These are phyloP conservation scores for Fusarium subglutinans DNA, from an alignment of 2,329 filamentous ascomycete species.

Conservation along the genomic window DNA sequence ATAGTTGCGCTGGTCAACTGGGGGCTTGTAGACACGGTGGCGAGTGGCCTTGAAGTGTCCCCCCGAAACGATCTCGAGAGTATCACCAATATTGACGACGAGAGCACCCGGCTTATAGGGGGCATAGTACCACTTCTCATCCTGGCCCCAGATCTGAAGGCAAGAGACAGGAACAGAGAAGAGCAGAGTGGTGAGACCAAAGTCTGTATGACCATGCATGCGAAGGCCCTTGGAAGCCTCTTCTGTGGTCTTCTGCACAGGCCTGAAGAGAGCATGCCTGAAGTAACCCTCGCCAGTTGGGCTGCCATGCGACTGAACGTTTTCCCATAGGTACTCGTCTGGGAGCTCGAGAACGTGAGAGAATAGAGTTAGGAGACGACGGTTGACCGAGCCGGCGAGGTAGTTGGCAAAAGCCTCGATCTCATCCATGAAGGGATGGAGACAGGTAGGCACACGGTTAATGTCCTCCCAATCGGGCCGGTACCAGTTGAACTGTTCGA, in stretches of 20 bases:
- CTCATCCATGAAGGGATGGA: slow-evolving; percentile 47
- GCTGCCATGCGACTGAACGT: slow-evolving; percentile 35
- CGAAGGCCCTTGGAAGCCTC: slow-evolving; percentile 33
- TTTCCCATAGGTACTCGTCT: slow-evolving; percentile 35
- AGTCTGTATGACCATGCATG: slow-evolving; percentile 33
- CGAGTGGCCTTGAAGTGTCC: slow-evolving; percentile 36
- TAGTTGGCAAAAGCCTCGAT: slow-evolving; percentile 31
- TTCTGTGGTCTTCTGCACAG: slow-evolving; percentile 28
- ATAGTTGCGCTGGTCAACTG: slow-evolving; percentile 39
- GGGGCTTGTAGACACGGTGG: slow-evolving; percentile 32
- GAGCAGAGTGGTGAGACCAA: slow-evolving; percentile 24
- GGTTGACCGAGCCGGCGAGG: slow-evolving; percentile 34
- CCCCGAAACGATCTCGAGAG: slow-evolving; percentile 29
- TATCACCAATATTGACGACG: slow-evolving; percentile 35
- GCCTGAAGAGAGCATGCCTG: slow-evolving; percentile 32
- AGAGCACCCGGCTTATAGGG: slow-evolving; percentile 35
- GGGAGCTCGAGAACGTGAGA: slow-evolving; percentile 33
- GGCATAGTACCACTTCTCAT: slow-evolving; percentile 36
- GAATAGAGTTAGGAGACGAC: slow-evolving; percentile 32
- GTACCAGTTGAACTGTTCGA: slow-evolving; percentile 66
- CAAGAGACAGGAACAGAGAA: slow-evolving; percentile 35
- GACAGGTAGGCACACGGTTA: slow-evolving; percentile 55
- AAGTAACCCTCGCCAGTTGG: slow-evolving; percentile 36
- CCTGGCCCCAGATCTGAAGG: slow-evolving; percentile 33
- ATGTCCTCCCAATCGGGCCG: slow-evolving; percentile 54